A percentile compares a stretch with the other conserved stretches of the same genome.
Evolutionary conservation across 192 early-diverging fungal species (phyloP).

Genomic region (Gonapodya sp.): DNA sequence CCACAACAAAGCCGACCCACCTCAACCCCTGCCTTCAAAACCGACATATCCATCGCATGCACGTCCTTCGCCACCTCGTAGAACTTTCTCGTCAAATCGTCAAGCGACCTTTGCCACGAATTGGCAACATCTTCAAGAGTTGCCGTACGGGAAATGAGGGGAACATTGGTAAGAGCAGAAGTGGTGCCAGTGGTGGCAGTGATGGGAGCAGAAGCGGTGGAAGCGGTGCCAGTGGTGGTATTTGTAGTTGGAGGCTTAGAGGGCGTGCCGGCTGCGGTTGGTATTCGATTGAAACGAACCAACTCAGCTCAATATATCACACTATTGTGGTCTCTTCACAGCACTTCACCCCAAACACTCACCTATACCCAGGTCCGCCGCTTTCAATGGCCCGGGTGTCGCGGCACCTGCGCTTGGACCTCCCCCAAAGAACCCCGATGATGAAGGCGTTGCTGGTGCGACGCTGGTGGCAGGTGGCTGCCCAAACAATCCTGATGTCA

Average conservation of each 20-base stretch:
- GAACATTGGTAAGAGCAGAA: constrained; percentile 3
- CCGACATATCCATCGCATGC: constrained; percentile 69
- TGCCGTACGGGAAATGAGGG: constrained; percentile 54
- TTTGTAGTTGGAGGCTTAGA: not conserved
- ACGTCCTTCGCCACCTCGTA: constrained; percentile 77
- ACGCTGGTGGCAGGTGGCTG: not conserved
- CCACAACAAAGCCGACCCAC: constrained; percentile 26
- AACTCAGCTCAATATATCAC: not conserved
- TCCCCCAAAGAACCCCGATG: not conserved
- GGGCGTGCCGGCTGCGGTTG: not conserved
- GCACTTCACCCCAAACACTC: not conserved
- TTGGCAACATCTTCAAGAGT: constrained; percentile 86
- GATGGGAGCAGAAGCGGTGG: constrained; percentile 25
- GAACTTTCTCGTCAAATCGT: constrained; percentile 69
- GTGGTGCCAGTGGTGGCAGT: constrained; percentile 27
- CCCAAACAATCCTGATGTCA: constrained; percentile 11
- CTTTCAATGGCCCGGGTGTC: not conserved
- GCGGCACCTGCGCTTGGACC: not conserved
- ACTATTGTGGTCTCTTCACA: not conserved
- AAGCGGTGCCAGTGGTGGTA: constrained; percentile 24
- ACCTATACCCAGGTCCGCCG: not conserved
- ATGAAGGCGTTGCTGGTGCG: not conserved
- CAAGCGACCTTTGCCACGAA: constrained; percentile 80
- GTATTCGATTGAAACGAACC: not conserved
- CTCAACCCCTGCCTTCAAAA: constrained; percentile 73